Percentiles rank a stretch among this genome's conserved stretches.
These are phyloP conservation scores for Nitzschia sp. DNA, from an alignment of 108 stramenopile species.

Conservation along the genomic window DNA sequence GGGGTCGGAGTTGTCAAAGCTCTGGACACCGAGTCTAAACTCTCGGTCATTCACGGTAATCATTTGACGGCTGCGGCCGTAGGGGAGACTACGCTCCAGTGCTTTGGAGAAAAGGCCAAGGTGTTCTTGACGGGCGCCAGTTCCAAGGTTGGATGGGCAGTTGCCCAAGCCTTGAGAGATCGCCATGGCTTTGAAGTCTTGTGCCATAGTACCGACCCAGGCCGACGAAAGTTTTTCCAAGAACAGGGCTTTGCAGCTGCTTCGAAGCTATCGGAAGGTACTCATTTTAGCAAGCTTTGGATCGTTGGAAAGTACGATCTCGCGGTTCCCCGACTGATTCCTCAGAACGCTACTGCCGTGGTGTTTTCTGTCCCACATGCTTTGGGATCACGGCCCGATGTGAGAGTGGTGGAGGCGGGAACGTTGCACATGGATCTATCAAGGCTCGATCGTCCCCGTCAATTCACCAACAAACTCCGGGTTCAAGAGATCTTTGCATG, in stretches of 20 bases:
- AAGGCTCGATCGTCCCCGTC: slow-evolving; percentile 43
- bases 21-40: slow-evolving; percentile 36
- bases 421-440: slow-evolving; percentile 50
- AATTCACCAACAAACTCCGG: slow-evolving; percentile 50
- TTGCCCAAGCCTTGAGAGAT: slow-evolving; percentile 47
- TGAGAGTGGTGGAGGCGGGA: slow-evolving; percentile 50
- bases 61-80: slow-evolving; percentile 59
- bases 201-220: slow-evolving; percentile 49
- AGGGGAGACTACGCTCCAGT: slow-evolving; percentile 43
- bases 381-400: slow-evolving; percentile 16
- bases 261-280: slow-evolving; percentile 39
- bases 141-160: slow-evolving; percentile 63
- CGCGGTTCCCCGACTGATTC: slow-evolving; percentile 33
- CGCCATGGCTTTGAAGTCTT: slow-evolving; percentile 41
- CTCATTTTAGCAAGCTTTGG: slow-evolving; percentile 37
- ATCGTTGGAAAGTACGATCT: slow-evolving; percentile 56
- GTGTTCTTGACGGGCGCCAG: slow-evolving; percentile 57
- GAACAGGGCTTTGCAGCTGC: slow-evolving; percentile 43
- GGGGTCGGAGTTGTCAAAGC: slow-evolving; percentile 43
- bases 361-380: slow-evolving; percentile 58
- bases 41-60: slow-evolving; percentile 62
- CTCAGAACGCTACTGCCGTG: slow-evolving; percentile 41
- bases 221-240: slow-evolving; percentile 35
- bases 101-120: slow-evolving; percentile 31
- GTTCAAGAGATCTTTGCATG: slow-evolving; percentile 60